Conservation (phyloP, 2,329 filamentous ascomycete genomes). For the Ceratocystis harringtonii region DNA sequence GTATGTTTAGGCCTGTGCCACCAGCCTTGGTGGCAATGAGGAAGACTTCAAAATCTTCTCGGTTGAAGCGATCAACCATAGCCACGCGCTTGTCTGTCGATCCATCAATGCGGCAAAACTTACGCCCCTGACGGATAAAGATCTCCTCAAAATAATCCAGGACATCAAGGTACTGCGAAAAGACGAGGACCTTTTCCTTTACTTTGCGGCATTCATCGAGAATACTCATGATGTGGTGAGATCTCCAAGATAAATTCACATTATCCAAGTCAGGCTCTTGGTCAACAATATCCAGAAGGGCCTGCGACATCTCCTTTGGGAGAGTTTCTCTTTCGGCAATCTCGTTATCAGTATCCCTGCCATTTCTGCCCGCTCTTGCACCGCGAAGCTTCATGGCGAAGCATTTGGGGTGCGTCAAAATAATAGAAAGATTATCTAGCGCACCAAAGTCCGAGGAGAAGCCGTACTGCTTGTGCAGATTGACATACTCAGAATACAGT, state of each 20-base stretch:
- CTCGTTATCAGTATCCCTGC: background rate
- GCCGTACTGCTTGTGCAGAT: conserved; percentile 5
- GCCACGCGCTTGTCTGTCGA: conserved; percentile 43
- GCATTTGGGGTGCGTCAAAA: conserved; percentile 39
- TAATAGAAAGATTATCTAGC: conserved; percentile 29
- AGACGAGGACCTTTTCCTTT: conserved; percentile 65
- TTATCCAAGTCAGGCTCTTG: conserved; percentile 12
- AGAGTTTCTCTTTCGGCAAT: conserved; percentile 9
- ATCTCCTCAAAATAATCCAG: conserved; percentile 52
- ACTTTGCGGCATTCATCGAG: conserved; percentile 45
- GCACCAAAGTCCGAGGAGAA: conserved; percentile 24
- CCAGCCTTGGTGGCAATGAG: conserved; percentile 75
- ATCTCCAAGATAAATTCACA: conserved; percentile 32
- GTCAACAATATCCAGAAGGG: conserved; percentile 8
- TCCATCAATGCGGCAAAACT: conserved; percentile 52
- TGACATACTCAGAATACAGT: conserved; percentile 42
- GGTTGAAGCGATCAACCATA: conserved; percentile 55
- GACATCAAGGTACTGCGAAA: conserved; percentile 57
- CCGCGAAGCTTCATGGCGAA: conserved; percentile 27
- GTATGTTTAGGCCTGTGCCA: conserved; percentile 70
- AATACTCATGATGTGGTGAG: conserved; percentile 36
- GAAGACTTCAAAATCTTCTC: conserved; percentile 41
- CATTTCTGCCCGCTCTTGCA: conserved; percentile 11
- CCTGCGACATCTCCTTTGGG: background rate
- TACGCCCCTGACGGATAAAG: conserved; percentile 35